Percentiles rank a stretch among this genome's conserved stretches.
phyloP scores from a whole-genome alignment of 352 stramenopile genomes.

The Aphanomyces invadans region DNA sequence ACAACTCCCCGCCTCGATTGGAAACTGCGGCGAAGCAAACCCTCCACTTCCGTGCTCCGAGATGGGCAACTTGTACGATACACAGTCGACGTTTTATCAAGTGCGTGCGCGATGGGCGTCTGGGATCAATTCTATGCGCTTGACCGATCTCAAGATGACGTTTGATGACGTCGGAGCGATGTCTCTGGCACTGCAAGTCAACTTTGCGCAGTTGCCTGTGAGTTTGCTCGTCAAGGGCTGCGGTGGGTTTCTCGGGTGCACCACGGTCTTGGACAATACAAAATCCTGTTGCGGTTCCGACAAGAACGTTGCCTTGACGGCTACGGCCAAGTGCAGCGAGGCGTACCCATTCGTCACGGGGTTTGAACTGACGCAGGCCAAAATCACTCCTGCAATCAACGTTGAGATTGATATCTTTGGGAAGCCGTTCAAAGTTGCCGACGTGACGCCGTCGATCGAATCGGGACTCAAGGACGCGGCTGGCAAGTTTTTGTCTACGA shows the following conservation, averaged over 20 bases:
- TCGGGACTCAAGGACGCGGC: neutral
- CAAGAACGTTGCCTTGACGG: conserved; percentile 9
- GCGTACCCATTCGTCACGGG: conserved; percentile 6
- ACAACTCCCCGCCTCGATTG: conserved; percentile 11
- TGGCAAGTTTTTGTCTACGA: neutral
- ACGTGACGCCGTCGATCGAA: conserved; percentile 14
- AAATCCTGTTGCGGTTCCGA: conserved; percentile 14
- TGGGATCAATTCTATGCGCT: conserved; percentile 12
- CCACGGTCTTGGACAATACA: conserved; percentile 16
- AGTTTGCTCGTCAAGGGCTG: conserved; percentile 15
- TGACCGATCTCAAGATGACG: conserved; percentile 5
- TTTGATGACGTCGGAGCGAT: conserved; percentile 9
- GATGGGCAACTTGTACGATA: conserved; percentile 15
- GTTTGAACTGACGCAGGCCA: neutral
- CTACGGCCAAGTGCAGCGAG: conserved; percentile 15
- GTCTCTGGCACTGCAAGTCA: neutral
- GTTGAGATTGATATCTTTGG: conserved; percentile 12
- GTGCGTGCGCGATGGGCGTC: conserved; percentile 11
- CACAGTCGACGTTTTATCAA: conserved; percentile 8
- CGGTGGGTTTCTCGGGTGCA: neutral
- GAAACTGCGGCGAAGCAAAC: conserved; percentile 4
- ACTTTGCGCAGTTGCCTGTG: conserved; percentile 13
- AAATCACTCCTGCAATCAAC: conserved; percentile 13
- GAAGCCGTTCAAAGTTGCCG: neutral
- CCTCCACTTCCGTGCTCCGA: conserved; percentile 13